A percentile compares a stretch with the other conserved stretches of the same genome.
These are phyloP conservation scores for Ormosia semicastrata DNA, from an alignment of 306 rosid species.

Conservation along the genomic window DNA sequence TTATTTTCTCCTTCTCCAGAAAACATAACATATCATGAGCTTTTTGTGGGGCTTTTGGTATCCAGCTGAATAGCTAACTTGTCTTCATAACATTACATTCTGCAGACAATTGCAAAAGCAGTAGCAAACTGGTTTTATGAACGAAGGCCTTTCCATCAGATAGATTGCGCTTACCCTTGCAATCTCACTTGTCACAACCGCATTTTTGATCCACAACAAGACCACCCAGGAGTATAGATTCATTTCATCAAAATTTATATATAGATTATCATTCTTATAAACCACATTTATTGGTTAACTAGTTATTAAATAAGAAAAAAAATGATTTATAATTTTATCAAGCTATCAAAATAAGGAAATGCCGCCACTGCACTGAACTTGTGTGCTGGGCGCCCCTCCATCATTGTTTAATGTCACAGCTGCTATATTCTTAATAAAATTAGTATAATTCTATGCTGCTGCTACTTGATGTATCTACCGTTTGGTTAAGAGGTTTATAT, in stretches of 20 bases:
- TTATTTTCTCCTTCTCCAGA: not conserved
- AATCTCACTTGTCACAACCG: constrained; percentile 90
- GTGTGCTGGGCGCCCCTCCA: constrained; percentile 45
- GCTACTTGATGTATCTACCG: not conserved
- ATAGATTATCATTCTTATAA: constrained; percentile 33
- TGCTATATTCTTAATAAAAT: constrained; percentile 26
- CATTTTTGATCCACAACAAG: constrained; percentile 40
- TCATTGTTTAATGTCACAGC: constrained; percentile 33
- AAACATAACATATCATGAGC: not conserved
- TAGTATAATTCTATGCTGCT: not conserved
- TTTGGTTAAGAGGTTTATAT: constrained; percentile 32
- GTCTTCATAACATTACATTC: not conserved
- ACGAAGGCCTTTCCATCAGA: constrained; percentile 59
- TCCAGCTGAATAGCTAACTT: constrained; percentile 9
- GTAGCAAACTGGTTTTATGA: constrained; percentile 90
- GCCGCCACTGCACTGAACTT: constrained; percentile 47
- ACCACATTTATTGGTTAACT: constrained; percentile 26
- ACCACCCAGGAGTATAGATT: constrained; percentile 45
- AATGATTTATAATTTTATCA: constrained; percentile 10
- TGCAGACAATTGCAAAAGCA: constrained; percentile 86
- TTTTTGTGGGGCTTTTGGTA: not conserved
- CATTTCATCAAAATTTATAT: constrained; percentile 31
- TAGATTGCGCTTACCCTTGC: constrained; percentile 93
- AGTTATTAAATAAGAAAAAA: constrained; percentile 12
- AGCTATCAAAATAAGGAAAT: constrained; percentile 34